Base-by-base conservation (phyloP, 2,329 filamentous ascomycete species). In the Clathrospora elynae region DNA sequence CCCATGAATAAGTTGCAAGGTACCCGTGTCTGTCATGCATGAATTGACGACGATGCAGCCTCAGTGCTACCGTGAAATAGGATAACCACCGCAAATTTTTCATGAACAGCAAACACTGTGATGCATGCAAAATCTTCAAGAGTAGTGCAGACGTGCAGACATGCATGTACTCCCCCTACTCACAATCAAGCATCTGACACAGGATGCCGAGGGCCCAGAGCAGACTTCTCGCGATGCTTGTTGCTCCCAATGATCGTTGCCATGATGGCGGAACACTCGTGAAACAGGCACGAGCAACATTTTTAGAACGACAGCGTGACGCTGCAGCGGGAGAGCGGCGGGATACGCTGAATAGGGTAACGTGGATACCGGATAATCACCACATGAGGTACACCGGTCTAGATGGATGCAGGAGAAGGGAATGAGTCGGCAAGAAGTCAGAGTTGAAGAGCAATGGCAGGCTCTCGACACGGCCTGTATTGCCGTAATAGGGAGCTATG, bases 231-330 rank as follows among this genome's bases (percentile, higher is more conserved):
- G 37, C 24, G 33, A 50, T 43, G 53, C 46, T 55, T 60, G 45
- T 44, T 37, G 38, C 51, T 51, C 42, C 50, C 52, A 36, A 44
- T 31, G 38, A 51, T 51, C 37, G 50, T 41, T 51, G 46, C 35
- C 23, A 23, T 20, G 10, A 42, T 39, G 48, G 54, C 49, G 53
- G 42, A 46, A 56, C 46, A 46, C 28, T 31, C 42, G 35, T 59
- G 57, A 60, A 53, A 60, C 57, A 49, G 32, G 45, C 34, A 44
- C 32, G 30, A 39, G 39, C 41, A 40, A 23, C 25, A 29, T 51
- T 48, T 47, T 51, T 36, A 12, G 29, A 37, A 29, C 39, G 36
- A 45, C 47, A 52, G 49, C 47, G 34, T 35, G 32, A 49, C 52
- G 42, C 35, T 39, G 34, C 40, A 40, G 17, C 32, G 31, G 36